phyloP scores from a whole-genome alignment of 1,139 yeast genomes.

The Yarrowia galli region DNA sequence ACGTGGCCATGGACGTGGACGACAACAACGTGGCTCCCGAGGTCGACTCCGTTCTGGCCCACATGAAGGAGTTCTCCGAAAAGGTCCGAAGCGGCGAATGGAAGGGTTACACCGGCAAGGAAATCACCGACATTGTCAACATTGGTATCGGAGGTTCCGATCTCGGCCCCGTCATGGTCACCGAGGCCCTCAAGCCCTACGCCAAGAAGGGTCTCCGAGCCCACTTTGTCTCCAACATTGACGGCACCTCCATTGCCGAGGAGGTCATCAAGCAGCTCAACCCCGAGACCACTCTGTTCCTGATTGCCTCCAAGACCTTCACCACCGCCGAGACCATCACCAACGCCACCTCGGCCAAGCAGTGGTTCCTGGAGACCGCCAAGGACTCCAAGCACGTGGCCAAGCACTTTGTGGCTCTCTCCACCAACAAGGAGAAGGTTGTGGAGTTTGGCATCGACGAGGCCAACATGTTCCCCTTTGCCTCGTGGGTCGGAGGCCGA shows the following conservation, averaged over 20 bases:
- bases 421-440: conserved; percentile 91
- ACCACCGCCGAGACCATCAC: conserved; percentile 98
- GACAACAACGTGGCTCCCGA: conserved; percentile 88
- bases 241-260: conserved; percentile 90
- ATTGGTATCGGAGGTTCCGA: conserved; percentile 99
- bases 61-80: conserved; percentile 95
- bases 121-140: conserved; percentile 91
- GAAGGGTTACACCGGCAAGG: conserved; percentile 97
- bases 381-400: conserved; percentile 78
- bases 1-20: conserved; percentile 84
- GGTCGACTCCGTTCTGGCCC: conserved; percentile 87
- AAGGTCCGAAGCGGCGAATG: conserved; percentile 89
- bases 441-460: conserved; percentile 95
- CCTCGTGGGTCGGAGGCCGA: conserved; percentile 99
- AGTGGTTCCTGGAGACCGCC: conserved; percentile 84
- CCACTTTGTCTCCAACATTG: conserved; percentile 97
- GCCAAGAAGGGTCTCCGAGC: conserved; percentile 75
- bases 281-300: conserved; percentile 92
- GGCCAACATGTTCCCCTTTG: conserved; percentile 97
- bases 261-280: conserved; percentile 80
- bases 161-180: conserved; percentile 98
- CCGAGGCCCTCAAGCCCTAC: conserved; percentile 94
- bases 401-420: conserved; percentile 95
- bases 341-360: conserved; percentile 93
- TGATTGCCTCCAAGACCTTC: conserved; percentile 96